These are phyloP conservation scores for Blastobotrys petasosporus DNA, from an alignment of 1,139 yeast genomes.

Conservation along the genomic window DNA sequence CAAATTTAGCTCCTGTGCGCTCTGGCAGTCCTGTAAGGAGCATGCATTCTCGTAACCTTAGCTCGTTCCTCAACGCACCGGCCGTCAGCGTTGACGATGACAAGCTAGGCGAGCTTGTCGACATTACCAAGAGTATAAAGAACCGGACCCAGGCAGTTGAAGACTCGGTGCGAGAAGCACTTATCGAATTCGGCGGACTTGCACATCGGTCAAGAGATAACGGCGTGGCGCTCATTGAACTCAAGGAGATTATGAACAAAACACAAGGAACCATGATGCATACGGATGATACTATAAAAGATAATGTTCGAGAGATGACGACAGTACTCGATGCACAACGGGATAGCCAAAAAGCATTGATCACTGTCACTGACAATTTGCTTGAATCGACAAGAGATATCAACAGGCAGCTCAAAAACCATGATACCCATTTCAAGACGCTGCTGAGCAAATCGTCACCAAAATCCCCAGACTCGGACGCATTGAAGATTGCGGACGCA, in stretches of 20 bases:
- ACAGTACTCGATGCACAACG: slow-evolving; percentile 21
- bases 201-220: slow-evolving; percentile 41
- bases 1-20: slow-evolving; percentile 24
- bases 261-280: slow-evolving; percentile 18
- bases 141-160: slow-evolving; percentile 31
- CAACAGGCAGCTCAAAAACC: slow-evolving; percentile 15
- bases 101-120: slow-evolving; percentile 29
- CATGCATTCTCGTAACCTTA: slow-evolving; percentile 13
- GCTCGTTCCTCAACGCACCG: slow-evolving; percentile 13
- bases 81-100: slow-evolving; percentile 23
- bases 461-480: not conserved
- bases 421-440: slow-evolving; percentile 16
- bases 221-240: slow-evolving; percentile 36
- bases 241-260: slow-evolving; percentile 25
- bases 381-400: slow-evolving; percentile 23
- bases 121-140: slow-evolving; percentile 28
- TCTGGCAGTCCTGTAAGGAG: slow-evolving; percentile 12
- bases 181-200: slow-evolving; percentile 37
- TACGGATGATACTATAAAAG: slow-evolving; percentile 20
- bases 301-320: slow-evolving; percentile 18
- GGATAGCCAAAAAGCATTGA: slow-evolving; percentile 22
- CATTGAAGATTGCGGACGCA: not conserved
- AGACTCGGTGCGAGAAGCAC: slow-evolving; percentile 36
- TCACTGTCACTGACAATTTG: slow-evolving; percentile 23
- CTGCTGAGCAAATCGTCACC: slow-evolving; percentile 2